Evolutionary conservation across 192 early-diverging fungal species (phyloP).

Genomic region (Glomus cerebriforme): DNA sequence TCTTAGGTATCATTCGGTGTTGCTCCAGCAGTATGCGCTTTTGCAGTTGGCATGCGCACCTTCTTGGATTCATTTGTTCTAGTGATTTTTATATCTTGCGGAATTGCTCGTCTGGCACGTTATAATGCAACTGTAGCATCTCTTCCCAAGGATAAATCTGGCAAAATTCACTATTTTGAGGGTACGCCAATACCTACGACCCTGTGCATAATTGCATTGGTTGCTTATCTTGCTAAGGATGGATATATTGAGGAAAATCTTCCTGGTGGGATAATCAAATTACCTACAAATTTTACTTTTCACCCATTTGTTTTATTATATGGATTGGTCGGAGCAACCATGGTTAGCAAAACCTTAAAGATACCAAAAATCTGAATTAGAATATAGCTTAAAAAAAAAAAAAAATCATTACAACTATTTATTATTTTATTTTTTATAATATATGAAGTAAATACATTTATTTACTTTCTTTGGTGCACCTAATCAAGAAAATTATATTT

Average conservation of each 20-base stretch:
- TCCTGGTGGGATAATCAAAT: slow-evolving; percentile 58
- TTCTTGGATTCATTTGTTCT: slow-evolving; percentile 76
- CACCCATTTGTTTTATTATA: slow-evolving; percentile 82
- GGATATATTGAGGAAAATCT: slow-evolving; percentile 60
- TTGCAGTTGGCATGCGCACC: slow-evolving; percentile 83
- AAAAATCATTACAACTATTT: too few species aligned
- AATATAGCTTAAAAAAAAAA: too few species aligned
- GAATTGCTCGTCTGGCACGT: slow-evolving; percentile 81
- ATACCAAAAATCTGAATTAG: slow-evolving; percentile 74
- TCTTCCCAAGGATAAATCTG: slow-evolving; percentile 69
- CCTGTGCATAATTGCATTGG: slow-evolving; percentile 62
- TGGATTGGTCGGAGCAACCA: slow-evolving; percentile 74
- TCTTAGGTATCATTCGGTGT: slow-evolving; percentile 69
- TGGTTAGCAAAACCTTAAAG: slow-evolving; percentile 76
- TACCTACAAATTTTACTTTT: slow-evolving; percentile 65
- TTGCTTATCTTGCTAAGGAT: slow-evolving; percentile 59
- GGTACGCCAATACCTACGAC: slow-evolving; percentile 90
- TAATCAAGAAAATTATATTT: too few species aligned
- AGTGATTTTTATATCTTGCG: slow-evolving; percentile 85
- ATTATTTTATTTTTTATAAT: too few species aligned
- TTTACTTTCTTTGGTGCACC: too few species aligned
- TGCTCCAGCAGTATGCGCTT: slow-evolving; percentile 82
- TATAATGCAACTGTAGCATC: slow-evolving; percentile 89
- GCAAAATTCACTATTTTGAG: slow-evolving; percentile 85
- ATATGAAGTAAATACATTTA: too few species aligned